Conservation (phyloP, 495 filamentous ascomycete genomes). For the Cercophora newfieldiana region DNA sequence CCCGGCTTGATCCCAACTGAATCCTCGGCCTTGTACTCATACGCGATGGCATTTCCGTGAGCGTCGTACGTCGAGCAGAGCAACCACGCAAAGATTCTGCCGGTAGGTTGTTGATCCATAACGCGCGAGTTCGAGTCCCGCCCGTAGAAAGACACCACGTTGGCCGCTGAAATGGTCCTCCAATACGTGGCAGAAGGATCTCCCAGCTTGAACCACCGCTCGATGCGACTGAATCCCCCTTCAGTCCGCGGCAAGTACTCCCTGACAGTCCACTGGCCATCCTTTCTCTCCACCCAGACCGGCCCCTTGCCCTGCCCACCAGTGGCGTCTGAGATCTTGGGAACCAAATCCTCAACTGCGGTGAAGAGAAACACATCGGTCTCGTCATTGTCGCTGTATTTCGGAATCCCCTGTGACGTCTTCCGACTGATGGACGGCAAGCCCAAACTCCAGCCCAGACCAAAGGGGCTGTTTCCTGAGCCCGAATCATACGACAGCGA, state of each 20-base stretch:
- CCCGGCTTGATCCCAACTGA: background rate
- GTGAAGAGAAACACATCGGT: constrained; percentile 5
- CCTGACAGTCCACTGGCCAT: background rate
- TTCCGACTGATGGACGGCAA: constrained; percentile 29
- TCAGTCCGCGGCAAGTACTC: background rate
- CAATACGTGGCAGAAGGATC: background rate
- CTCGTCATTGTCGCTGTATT: constrained; percentile 25
- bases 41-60: constrained; percentile 5
- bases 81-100: background rate
- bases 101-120: background rate
- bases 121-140: background rate
- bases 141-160: constrained; percentile 2
- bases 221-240: background rate
- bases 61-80: background rate
- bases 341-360: constrained; percentile 10
- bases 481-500: constrained; percentile 34
- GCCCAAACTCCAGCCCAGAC: constrained; percentile 36
- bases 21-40: constrained; percentile 8
- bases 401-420: constrained; percentile 31
- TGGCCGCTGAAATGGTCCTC: background rate
- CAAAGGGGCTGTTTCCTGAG: constrained; percentile 37
- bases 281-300: background rate
- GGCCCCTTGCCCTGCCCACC: background rate
- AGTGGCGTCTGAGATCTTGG: background rate
- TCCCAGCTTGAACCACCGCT: background rate